Conservation (phyloP, 1,284 basidiomycete genomes). For the Anthracocystis walkeri region DNA sequence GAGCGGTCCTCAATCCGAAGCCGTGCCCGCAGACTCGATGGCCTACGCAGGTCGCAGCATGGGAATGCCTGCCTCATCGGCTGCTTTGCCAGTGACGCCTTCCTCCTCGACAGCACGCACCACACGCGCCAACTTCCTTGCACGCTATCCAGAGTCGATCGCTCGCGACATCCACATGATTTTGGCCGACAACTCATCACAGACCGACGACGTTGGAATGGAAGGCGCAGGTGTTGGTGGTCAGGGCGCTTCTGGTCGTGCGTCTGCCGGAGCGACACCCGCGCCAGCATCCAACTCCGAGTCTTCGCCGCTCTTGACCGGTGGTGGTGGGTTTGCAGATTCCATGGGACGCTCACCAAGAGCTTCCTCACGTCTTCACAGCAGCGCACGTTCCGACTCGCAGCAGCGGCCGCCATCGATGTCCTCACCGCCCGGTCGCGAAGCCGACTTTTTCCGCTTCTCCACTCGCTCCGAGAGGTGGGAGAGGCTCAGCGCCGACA, state of each 20-base stretch:
- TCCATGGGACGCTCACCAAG: slow-evolving; percentile 28
- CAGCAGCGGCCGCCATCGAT: slow-evolving; percentile 28
- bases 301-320: slow-evolving; percentile 32
- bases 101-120: slow-evolving; percentile 41
- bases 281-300: slow-evolving; percentile 32
- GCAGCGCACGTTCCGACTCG: slow-evolving; percentile 21
- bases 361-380: slow-evolving; percentile 22
- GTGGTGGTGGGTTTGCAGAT: slow-evolving; percentile 5
- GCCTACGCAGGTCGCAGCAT: slow-evolving; percentile 12
- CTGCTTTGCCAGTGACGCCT: slow-evolving; percentile 30
- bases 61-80: slow-evolving; percentile 8
- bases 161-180: slow-evolving; percentile 48
- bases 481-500: slow-evolving; percentile 67
- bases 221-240: slow-evolving; percentile 28
- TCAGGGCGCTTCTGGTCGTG: slow-evolving; percentile 11
- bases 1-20: slow-evolving; percentile 19
- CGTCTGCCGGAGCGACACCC: slow-evolving; percentile 20
- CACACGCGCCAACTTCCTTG: slow-evolving; percentile 38
- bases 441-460: slow-evolving; percentile 69
- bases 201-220: slow-evolving; percentile 34
- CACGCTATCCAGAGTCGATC: slow-evolving; percentile 40
- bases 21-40: slow-evolving; percentile 30
- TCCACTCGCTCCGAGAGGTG: slow-evolving; percentile 66
- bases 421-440: slow-evolving; percentile 39
- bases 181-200: slow-evolving; percentile 19